phyloP scores from a whole-genome alignment of 768 basidiomycete species.

The Rhizopogon roseolus region DNA sequence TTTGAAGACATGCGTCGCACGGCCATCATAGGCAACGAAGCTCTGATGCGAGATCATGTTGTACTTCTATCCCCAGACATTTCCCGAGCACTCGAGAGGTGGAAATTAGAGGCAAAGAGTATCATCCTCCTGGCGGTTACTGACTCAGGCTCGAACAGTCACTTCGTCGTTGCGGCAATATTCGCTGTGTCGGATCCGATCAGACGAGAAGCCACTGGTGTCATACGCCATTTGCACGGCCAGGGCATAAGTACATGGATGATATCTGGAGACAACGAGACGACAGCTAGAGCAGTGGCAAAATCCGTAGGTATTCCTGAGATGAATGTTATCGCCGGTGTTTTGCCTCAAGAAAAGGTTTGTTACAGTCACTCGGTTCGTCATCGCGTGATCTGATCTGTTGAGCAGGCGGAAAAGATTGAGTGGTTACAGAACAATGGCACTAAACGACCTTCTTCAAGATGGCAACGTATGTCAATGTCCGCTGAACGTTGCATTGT shows the following conservation, averaged over 20 bases:
- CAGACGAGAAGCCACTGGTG: slow-evolving; percentile 50
- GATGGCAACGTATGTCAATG: slow-evolving; percentile 19
- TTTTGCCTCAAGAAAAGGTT: slow-evolving; percentile 80
- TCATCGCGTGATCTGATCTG: slow-evolving; percentile 1
- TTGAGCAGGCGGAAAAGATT: slow-evolving; percentile 48
- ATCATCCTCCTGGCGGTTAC: slow-evolving; percentile 55
- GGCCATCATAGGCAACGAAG: slow-evolving; percentile 67
- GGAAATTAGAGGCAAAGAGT: slow-evolving; percentile 69
- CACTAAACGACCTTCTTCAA: slow-evolving; percentile 28
- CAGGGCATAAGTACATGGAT: slow-evolving; percentile 66
- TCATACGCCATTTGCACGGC: slow-evolving; percentile 49
- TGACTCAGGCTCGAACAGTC: slow-evolving; percentile 1
- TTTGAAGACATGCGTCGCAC: slow-evolving; percentile 36
- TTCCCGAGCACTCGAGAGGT: slow-evolving; percentile 33
- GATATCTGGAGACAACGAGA: slow-evolving; percentile 74
- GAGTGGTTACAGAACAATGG: slow-evolving; percentile 46
- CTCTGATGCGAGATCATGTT: slow-evolving; percentile 53
- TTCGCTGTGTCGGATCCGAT: slow-evolving; percentile 67
- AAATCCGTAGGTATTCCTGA: slow-evolving; percentile 58
- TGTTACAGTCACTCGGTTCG: not conserved
- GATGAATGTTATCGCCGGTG: slow-evolving; percentile 70
- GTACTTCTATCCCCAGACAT: slow-evolving; percentile 27
- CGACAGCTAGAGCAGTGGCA: slow-evolving; percentile 71
- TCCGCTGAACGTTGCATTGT: slow-evolving; percentile 40
- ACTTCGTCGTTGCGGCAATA: slow-evolving; percentile 36